Evolutionary conservation across 2,329 filamentous ascomycete species (phyloP).

Genomic region (Ascochyta lentis): DNA sequence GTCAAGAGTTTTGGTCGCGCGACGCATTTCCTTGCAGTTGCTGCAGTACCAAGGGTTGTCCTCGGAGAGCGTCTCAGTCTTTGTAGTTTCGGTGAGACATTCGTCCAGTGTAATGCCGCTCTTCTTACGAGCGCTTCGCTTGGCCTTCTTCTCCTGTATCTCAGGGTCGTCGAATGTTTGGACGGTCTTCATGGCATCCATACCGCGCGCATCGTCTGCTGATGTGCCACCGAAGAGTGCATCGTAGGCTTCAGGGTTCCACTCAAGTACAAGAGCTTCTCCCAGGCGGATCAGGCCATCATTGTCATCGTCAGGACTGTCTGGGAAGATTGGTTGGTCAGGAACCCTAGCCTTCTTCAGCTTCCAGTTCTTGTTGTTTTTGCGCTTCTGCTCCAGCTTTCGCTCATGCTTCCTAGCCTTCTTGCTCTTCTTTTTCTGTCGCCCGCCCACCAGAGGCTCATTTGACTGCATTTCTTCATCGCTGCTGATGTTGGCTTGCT

Average conservation of each 20-base stretch:
- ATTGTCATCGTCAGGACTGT: slow-evolving; percentile 48
- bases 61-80: slow-evolving; percentile 90
- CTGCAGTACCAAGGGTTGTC: slow-evolving; percentile 98
- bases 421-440: slow-evolving; percentile 42
- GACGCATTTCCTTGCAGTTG: slow-evolving; percentile 89
- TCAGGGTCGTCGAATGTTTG: slow-evolving; percentile 64
- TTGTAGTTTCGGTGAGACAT: slow-evolving; percentile 92
- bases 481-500: slow-evolving; percentile 43
- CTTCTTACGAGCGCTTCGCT: slow-evolving; percentile 70
- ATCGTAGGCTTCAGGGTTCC: slow-evolving; percentile 74
- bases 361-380: slow-evolving; percentile 45
- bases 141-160: slow-evolving; percentile 67
- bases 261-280: slow-evolving; percentile 88
- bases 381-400: slow-evolving; percentile 36
- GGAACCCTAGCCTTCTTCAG: slow-evolving; percentile 40
- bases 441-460: slow-evolving; percentile 37
- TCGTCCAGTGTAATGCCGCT: slow-evolving; percentile 85
- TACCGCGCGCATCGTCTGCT: slow-evolving; percentile 62
- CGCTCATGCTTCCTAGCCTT: slow-evolving; percentile 42
- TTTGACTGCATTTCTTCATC: slow-evolving; percentile 46
- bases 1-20: slow-evolving; percentile 95
- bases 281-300: slow-evolving; percentile 76
- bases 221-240: slow-evolving; percentile 66
- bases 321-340: slow-evolving; percentile 38
- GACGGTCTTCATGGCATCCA: slow-evolving; percentile 64